A percentile compares a stretch with the other conserved stretches of the same genome.
Conservation (phyloP, 2,329 filamentous ascomycete genomes). For the Trichoderma sp. region DNA sequence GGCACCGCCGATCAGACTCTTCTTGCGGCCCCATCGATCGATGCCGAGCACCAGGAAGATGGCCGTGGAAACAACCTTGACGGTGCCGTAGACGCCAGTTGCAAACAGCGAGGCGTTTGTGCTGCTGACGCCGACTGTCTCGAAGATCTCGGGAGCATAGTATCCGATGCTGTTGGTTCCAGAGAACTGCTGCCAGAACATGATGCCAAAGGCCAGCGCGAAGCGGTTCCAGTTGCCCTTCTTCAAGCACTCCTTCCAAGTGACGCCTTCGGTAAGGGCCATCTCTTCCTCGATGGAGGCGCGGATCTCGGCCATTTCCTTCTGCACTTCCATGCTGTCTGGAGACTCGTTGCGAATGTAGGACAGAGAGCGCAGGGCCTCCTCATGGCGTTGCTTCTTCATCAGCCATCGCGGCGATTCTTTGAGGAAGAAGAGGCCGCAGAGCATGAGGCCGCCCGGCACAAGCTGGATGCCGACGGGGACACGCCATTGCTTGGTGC, state of each 20-base stretch:
- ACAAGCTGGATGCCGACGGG: slow-evolving; percentile 66
- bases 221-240: slow-evolving; percentile 18
- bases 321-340: slow-evolving; percentile 61
- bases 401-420: slow-evolving; percentile 71
- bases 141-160: slow-evolving; percentile 31
- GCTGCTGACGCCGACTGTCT: slow-evolving; percentile 28
- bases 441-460: slow-evolving; percentile 59
- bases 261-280: slow-evolving; percentile 37
- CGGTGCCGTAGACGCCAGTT: slow-evolving; percentile 30
- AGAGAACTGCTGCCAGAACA: slow-evolving; percentile 25
- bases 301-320: slow-evolving; percentile 53
- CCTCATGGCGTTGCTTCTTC: slow-evolving; percentile 55
- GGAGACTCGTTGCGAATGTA: slow-evolving; percentile 59
- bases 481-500: slow-evolving; percentile 58
- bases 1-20: slow-evolving; percentile 65
- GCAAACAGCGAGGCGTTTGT: slow-evolving; percentile 28
- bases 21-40: slow-evolving; percentile 42
- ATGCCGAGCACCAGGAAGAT: slow-evolving; percentile 40
- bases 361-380: slow-evolving; percentile 56
- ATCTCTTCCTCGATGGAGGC: slow-evolving; percentile 63
- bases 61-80: slow-evolving; percentile 35
- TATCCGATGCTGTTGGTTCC: slow-evolving; percentile 34
- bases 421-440: slow-evolving; percentile 57
- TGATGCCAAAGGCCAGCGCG: slow-evolving; percentile 16
- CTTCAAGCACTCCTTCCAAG: slow-evolving; percentile 6